Evolutionary conservation across 805 yeast species (phyloP), one percentile per base, ranked within the genome.

Genomic region (Saccharomycopsis malanga): DNA sequence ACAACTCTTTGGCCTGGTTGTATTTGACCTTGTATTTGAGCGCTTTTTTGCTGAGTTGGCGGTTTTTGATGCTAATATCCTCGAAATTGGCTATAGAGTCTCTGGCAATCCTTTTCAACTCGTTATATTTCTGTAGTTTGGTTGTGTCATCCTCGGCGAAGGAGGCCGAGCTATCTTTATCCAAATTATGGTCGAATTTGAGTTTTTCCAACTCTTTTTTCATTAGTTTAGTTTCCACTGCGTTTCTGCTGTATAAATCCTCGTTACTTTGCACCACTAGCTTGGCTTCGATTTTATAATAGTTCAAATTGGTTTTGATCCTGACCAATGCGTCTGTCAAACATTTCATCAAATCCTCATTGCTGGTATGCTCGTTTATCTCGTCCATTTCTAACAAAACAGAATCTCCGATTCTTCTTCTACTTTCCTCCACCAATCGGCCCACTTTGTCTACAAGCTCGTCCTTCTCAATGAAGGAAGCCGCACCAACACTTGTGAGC

Each of bases 191-290:
- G 23, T 46, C 46, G 34, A 22, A 29, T 29, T 46, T 46, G 17
- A 44, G 9, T 10, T 43, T 29, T 6, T 39, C 41, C 30, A 42
- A 67, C 60, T 51, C 74, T 69, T 55, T 64, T 55, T 70, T 66
- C 37, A 64, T 62, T n/a, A 74, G 57, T 42, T 61, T 65, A 42
- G 62, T 64, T 53, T 73, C 79, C 15, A 73, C 79, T 53, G 72
- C 74, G 48, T 65, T 64, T 17, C 77, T 37, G n/a, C 36, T 38
- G n/a, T 24, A 23, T 9, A 41, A 23, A 25, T 48, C 52, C 30
- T 41, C 36, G 23, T 24, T 48, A 39, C 39, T 51, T 22, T 44
- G 45, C n/a, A 37, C 42, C 18, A 43, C 37, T 14, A 51, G 39
- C 29, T 24, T 38, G 34, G 47, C 42, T 39, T 51, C 53, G 6